phyloP scores from a whole-genome alignment of 345 rosid species.

The Citrus mangshanensis region DNA sequence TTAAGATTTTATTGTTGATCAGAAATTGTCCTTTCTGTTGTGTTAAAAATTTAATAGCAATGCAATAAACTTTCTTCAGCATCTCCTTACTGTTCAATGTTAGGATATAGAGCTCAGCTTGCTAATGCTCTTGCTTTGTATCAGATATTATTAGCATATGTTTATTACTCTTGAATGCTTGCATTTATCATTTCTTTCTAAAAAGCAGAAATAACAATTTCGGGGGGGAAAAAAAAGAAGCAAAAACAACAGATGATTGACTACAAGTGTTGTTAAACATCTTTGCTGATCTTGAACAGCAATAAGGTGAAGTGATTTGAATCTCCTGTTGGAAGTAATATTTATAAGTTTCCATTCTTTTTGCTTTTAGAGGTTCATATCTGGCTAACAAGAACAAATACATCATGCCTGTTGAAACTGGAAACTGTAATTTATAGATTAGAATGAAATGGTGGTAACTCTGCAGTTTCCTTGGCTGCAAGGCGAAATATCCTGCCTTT shows the following conservation, averaged over 20 bases:
- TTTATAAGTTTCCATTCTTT: neutral
- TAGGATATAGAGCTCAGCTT: neutral
- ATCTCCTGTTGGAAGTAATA: too few relatives aligned
- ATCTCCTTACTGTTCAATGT: neutral
- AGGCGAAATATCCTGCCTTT: too few relatives aligned
- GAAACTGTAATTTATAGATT: too few relatives aligned
- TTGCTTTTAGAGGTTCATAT: neutral
- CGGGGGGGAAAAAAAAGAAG: too few relatives aligned
- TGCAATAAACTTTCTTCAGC: neutral
- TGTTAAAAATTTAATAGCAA: neutral
- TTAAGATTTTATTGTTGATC: neutral
- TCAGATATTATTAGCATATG: neutral
- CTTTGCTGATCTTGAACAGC: neutral
- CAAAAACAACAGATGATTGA: too few relatives aligned
- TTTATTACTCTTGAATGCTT: neutral
- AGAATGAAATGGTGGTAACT: too few relatives aligned
- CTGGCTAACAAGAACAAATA: too few relatives aligned
- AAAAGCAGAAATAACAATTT: neutral
- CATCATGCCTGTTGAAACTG: too few relatives aligned
- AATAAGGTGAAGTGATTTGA: too few relatives aligned
- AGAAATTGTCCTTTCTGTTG: neutral
- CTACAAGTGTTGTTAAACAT: neutral
- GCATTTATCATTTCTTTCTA: neutral
- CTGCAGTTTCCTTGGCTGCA: too few relatives aligned
- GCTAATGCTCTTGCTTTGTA: neutral